Conservation (phyloP, 805 yeast species). For the Candida hispaniensis region DNA sequence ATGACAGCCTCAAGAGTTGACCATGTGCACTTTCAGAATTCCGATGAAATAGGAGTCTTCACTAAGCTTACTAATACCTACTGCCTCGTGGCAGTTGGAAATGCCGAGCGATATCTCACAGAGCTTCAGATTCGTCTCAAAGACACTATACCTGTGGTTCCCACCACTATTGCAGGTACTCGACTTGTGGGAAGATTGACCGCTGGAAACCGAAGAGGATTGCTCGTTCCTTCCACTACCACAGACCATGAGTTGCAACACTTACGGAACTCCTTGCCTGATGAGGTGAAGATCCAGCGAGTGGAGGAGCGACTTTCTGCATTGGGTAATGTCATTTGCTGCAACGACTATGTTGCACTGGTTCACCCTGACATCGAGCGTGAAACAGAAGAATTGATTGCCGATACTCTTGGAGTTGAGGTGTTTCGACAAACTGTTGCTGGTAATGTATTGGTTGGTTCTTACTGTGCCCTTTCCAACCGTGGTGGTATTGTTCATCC, state of each 20-base stretch:
- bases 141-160: conserved; percentile 91
- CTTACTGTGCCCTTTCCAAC: conserved; percentile 87
- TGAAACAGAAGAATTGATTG: conserved; percentile 96
- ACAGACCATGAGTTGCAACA: conserved; percentile 98
- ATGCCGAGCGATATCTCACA: conserved; percentile 71
- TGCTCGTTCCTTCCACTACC: conserved; percentile 93
- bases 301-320: conserved; percentile 97
- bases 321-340: conserved; percentile 93
- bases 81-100: conserved; percentile 94
- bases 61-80: conserved; percentile 92
- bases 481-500: conserved; percentile 99
- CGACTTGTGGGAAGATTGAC: conserved; percentile 97
- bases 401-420: conserved; percentile 96
- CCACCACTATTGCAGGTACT: conserved; percentile 96
- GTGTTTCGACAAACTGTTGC: conserved; percentile 99
- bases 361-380: conserved; percentile 99
- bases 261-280: conserved; percentile 92
- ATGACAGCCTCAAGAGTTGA: too few relatives aligned
- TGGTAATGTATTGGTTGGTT: conserved; percentile 94
- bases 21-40: conserved; percentile 51
- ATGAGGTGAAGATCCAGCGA: conserved; percentile 87
- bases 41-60: conserved; percentile 88
- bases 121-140: conserved; percentile 97
- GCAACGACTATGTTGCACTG: conserved; percentile 96
- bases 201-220: conserved; percentile 96